Conservation (phyloP, 768 basidiomycete genomes). For the Boletus tomentosulus region DNA sequence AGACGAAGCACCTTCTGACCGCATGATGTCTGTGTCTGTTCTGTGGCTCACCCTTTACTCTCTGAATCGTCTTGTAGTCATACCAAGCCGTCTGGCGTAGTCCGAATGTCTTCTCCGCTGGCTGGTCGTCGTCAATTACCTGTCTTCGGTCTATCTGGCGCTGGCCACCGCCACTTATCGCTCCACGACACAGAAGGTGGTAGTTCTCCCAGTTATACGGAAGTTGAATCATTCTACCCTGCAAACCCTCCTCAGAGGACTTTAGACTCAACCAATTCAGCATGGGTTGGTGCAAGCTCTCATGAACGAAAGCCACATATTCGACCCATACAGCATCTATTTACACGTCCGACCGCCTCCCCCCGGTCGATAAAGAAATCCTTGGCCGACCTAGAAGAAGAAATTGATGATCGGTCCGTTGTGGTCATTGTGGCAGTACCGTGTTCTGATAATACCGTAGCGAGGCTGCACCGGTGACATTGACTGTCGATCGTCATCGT, state of each 20-base stretch:
- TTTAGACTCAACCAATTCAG: background rate
- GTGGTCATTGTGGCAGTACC: background rate
- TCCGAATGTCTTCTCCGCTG: slow-evolving; percentile 13
- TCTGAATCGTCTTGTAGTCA: slow-evolving; percentile 11
- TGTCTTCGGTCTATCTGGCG: background rate
- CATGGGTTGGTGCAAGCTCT: background rate
- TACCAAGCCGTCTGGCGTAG: background rate
- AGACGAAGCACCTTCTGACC: background rate
- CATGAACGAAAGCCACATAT: slow-evolving; percentile 13
- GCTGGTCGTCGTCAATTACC: slow-evolving; percentile 1
- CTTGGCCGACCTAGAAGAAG: background rate
- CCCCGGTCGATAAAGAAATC: background rate
- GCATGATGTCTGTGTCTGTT: slow-evolving; percentile 8
- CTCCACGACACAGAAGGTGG: background rate
- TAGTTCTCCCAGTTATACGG: background rate
- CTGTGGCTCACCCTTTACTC: background rate
- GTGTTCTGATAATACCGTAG: slow-evolving; percentile 8
- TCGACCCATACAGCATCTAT: background rate
- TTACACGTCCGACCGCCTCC: background rate
- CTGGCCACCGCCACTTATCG: background rate
- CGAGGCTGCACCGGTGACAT: background rate
- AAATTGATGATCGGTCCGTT: slow-evolving; percentile 10
- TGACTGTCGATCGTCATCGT: background rate
- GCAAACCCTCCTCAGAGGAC: background rate
- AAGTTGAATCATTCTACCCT: background rate